phyloP scores from a whole-genome alignment of 441 rosid species.

The Populus tomentosa region DNA sequence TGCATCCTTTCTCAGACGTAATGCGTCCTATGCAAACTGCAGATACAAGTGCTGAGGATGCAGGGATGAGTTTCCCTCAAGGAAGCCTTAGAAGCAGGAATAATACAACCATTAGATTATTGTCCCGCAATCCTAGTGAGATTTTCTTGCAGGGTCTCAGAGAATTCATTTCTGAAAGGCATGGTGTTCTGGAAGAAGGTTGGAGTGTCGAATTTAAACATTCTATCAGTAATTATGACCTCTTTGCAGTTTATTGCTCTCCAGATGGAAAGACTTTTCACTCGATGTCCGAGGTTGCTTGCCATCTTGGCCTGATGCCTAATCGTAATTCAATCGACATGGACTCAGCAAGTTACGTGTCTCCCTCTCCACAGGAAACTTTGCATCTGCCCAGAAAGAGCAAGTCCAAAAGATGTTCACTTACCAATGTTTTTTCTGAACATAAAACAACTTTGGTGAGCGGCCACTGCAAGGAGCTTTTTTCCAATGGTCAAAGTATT shows the following conservation, averaged over 20 bases:
- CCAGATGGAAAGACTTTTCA: constrained; percentile 83
- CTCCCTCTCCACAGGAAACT: constrained; percentile 47
- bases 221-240: constrained; percentile 43
- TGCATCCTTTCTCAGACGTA: constrained; percentile 38
- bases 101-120: constrained; percentile 45
- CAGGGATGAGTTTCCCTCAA: constrained; percentile 51
- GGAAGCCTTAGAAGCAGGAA: constrained; percentile 42
- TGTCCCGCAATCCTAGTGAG: constrained; percentile 65
- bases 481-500: constrained; percentile 37
- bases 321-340: constrained; percentile 40
- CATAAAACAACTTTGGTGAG: constrained; percentile 39
- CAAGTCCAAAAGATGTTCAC: constrained; percentile 46
- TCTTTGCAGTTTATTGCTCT: constrained; percentile 61
- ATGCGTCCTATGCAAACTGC: constrained; percentile 33
- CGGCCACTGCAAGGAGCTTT: constrained; percentile 38
- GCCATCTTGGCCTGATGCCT: constrained; percentile 66
- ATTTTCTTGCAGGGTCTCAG: constrained; percentile 67
- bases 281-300: constrained; percentile 79
- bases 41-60: constrained; percentile 36
- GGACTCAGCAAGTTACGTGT: constrained; percentile 41
- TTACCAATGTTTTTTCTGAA: constrained; percentile 50
- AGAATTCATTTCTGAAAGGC: constrained; percentile 72
- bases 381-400: constrained; percentile 51
- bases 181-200: constrained; percentile 78
- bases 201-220: constrained; percentile 75